Evolutionary conservation across 2,329 filamentous ascomycete genomes (phyloP).

Genomic region (Trichoderma sp.): DNA sequence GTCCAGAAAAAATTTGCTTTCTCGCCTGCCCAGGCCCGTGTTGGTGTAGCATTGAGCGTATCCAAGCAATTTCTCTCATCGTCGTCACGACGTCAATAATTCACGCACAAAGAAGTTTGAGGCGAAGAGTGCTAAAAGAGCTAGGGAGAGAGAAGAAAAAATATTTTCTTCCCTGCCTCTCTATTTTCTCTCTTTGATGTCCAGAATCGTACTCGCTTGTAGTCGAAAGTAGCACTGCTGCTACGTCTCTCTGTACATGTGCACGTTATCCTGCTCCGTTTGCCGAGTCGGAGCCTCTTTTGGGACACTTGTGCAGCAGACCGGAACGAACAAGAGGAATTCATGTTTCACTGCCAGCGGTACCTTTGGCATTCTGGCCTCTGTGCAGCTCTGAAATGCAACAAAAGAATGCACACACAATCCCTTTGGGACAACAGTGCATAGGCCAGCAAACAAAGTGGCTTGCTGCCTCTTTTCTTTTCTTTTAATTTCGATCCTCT

Average conservation of each 20-base stretch:
- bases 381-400: neutral
- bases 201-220: neutral
- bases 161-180: neutral
- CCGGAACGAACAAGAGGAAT: slow-evolving; percentile 4
- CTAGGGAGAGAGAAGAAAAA: neutral
- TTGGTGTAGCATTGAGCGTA: slow-evolving; percentile 7
- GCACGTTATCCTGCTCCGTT: neutral
- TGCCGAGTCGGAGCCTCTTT: neutral
- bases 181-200: neutral
- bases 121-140: neutral
- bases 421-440: neutral
- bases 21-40: neutral
- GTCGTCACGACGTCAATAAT: neutral
- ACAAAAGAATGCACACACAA: slow-evolving; percentile 5
- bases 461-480: neutral
- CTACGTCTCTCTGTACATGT: neutral
- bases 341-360: slow-evolving; percentile 8
- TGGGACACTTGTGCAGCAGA: neutral
- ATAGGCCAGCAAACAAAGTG: neutral
- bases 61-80: neutral
- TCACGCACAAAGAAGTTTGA: neutral
- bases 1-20: slow-evolving; percentile 17
- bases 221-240: neutral
- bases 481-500: neutral
- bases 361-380: neutral